Evolutionary conservation across 345 rosid genomes (phyloP).

Genomic region (thale cress (Arabidopsis thaliana)): TAIR10.1 NC_003071.7:10922501-10923000

Average conservation of each 20-base stretch:
- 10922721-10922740: background rate
- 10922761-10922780: background rate
- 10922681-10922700: constrained; percentile 49
- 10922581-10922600: constrained; percentile 65
- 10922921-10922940: background rate
- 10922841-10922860: constrained; percentile 14
- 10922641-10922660: constrained; percentile 92
- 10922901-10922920: background rate
- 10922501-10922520: constrained; percentile 52
- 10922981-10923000: constrained; percentile 9
- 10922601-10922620: constrained; percentile 75
- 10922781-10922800: background rate
- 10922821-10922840: background rate
- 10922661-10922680: constrained; percentile 95
- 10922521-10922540: constrained; percentile 96
- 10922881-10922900: background rate
- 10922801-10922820: constrained; percentile 12
- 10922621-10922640: constrained; percentile 81
- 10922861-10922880: background rate
- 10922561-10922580: constrained; percentile 84
- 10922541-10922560: constrained; percentile 92
- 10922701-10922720: constrained; percentile 19
- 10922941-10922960: background rate
- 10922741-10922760: constrained; percentile 12
- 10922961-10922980: background rate